These are phyloP conservation scores for Leccinum pellstonianum DNA, from an alignment of 768 basidiomycete species.

Conservation along the genomic window DNA sequence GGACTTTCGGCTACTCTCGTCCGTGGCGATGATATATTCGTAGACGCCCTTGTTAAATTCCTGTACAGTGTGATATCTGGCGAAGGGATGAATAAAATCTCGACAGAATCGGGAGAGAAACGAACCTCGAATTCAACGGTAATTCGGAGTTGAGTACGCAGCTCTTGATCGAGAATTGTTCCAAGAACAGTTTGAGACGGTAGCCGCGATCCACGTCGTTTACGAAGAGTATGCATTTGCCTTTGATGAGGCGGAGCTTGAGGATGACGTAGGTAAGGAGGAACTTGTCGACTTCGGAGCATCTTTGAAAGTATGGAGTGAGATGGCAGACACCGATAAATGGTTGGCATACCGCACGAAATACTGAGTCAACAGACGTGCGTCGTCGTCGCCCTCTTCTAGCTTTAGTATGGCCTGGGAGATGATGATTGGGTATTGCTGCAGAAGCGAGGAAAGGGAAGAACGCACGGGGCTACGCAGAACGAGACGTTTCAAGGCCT, in stretches of 20 bases:
- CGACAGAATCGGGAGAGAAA: not conserved
- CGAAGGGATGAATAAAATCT: slow-evolving; percentile 3
- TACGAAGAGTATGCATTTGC: slow-evolving; percentile 95
- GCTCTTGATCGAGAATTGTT: slow-evolving; percentile 94
- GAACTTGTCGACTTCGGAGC: too few relatives aligned
- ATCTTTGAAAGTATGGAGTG: too few relatives aligned
- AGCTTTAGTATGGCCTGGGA: too few relatives aligned
- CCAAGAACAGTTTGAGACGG: slow-evolving; percentile 92
- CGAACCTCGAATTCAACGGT: slow-evolving; percentile 86
- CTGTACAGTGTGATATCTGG: slow-evolving; percentile 92
- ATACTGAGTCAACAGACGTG: too few relatives aligned
- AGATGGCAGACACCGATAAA: too few relatives aligned
- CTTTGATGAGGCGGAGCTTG: slow-evolving; percentile 82
- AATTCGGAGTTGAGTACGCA: slow-evolving; percentile 96
- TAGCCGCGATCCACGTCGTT: slow-evolving; percentile 95
- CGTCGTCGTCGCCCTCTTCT: slow-evolving; percentile 34
- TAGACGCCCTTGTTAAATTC: slow-evolving; percentile 99
- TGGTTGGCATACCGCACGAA: too few relatives aligned
- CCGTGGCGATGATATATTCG: slow-evolving; percentile 97
- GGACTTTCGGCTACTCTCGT: slow-evolving; percentile 67
- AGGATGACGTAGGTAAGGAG: slow-evolving; percentile 29
- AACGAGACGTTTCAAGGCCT: too few relatives aligned
- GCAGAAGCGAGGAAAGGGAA: too few relatives aligned
- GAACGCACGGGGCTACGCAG: too few relatives aligned
- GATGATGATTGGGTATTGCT: too few relatives aligned